These are phyloP conservation scores for Podaxis sp. DNA, from an alignment of 768 basidiomycete genomes.

Conservation along the genomic window DNA sequence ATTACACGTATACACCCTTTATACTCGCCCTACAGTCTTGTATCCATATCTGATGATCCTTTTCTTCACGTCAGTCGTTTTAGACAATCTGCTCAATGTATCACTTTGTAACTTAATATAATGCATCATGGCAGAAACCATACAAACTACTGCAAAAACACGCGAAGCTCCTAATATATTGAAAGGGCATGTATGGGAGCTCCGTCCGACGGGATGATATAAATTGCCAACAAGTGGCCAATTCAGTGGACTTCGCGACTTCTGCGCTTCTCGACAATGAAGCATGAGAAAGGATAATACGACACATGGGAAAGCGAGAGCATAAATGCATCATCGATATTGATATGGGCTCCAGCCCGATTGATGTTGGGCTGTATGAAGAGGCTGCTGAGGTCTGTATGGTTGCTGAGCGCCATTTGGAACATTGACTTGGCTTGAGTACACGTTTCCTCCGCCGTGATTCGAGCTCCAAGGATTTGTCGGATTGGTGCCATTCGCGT, in stretches of 20 bases:
- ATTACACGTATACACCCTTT: slow-evolving; percentile 14
- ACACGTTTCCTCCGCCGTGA: background rate
- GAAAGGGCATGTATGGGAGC: background rate
- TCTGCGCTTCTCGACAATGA: slow-evolving; percentile 1
- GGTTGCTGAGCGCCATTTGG: slow-evolving; percentile 9
- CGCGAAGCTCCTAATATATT: background rate
- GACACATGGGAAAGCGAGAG: background rate
- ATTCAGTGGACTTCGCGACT: background rate
- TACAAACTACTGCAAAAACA: background rate
- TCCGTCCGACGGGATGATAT: too few relatives aligned
- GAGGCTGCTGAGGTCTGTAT: background rate
- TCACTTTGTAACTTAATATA: slow-evolving; percentile 5
- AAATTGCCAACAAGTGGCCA: background rate
- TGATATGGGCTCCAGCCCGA: slow-evolving; percentile 7
- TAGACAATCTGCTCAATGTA: slow-evolving; percentile 7
- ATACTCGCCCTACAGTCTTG: slow-evolving; percentile 15
- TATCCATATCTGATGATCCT: slow-evolving; percentile 2
- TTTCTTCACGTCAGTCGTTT: background rate
- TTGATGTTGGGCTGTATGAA: background rate
- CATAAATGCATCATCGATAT: background rate
- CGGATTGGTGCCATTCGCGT: background rate
- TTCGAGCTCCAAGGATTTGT: background rate
- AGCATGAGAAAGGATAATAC: background rate
- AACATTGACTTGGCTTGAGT: background rate
- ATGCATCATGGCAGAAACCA: background rate